Evolutionary conservation across 441 rosid species (phyloP).

Genomic region (Biscutella laevigata): DNA sequence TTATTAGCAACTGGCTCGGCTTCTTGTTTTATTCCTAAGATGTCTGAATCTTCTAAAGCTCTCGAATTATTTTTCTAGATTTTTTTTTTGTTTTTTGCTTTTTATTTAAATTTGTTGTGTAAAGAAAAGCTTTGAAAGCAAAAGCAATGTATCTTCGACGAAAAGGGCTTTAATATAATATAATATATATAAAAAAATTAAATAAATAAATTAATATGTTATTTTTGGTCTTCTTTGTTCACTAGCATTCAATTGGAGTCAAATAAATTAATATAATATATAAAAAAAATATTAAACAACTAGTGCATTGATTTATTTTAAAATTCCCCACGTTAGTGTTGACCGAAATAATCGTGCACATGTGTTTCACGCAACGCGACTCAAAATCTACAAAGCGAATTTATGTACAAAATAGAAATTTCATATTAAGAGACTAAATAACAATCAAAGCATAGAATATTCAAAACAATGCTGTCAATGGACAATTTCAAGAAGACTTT

Average conservation of each 20-base stretch:
- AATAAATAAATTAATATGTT: too few species aligned
- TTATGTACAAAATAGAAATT: too few species aligned
- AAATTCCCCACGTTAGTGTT: too few species aligned
- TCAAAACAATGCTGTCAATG: too few species aligned
- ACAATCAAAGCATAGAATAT: too few species aligned
- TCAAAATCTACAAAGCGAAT: too few species aligned
- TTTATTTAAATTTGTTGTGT: neutral
- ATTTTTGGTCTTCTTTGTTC: neutral
- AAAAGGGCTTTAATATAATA: neutral
- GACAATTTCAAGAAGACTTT: too few species aligned
- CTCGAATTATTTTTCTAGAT: constrained; percentile 21
- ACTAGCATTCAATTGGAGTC: neutral
- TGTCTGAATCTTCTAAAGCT: constrained; percentile 30
- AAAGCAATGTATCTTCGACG: constrained; percentile 4
- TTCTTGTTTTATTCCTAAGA: constrained; percentile 23
- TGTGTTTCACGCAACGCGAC: too few species aligned
- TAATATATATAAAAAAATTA: too few species aligned
- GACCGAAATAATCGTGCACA: too few species aligned
- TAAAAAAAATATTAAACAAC: neutral
- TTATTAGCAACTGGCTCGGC: constrained; percentile 22
- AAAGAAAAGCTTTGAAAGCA: constrained; percentile 9
- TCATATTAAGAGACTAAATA: too few species aligned
- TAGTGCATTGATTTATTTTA: neutral
- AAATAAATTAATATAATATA: neutral
- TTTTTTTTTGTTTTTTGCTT: neutral